Percentiles rank a stretch among this genome's conserved stretches.
Evolutionary conservation across 140 eudicot genomes (phyloP).

Genomic region (Cichorium intybus): DNA sequence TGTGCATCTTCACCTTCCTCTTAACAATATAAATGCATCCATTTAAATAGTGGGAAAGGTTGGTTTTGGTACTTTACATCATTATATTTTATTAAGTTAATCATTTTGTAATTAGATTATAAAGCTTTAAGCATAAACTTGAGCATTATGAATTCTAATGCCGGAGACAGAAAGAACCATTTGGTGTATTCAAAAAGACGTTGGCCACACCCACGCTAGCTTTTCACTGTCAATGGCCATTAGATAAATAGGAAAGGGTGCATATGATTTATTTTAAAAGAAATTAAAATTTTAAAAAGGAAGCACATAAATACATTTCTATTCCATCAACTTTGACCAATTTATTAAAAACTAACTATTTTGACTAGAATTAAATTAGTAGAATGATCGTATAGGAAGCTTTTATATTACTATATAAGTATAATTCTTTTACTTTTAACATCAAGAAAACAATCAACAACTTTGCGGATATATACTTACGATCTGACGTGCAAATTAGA

Average conservation of each 20-base stretch:
- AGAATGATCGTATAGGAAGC: too few species aligned
- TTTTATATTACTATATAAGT: too few species aligned
- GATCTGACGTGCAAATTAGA: too few species aligned
- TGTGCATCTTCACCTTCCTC: constrained; percentile 6
- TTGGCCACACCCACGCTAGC: constrained; percentile 24
- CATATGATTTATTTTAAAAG: neutral
- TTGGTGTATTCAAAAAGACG: constrained; percentile 16
- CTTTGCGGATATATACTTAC: too few species aligned
- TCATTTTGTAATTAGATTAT: neutral
- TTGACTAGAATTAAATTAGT: too few species aligned
- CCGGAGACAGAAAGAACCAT: constrained; percentile 29
- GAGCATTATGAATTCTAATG: constrained; percentile 26
- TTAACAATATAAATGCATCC: neutral
- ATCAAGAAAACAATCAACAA: too few species aligned
- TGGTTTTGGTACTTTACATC: constrained; percentile 18
- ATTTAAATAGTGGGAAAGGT: neutral
- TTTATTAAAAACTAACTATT: neutral
- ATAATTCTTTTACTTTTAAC: too few species aligned
- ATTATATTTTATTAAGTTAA: constrained; percentile 9
- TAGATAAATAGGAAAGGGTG: constrained; percentile 1
- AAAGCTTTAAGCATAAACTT: neutral
- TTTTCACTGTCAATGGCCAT: constrained; percentile 29
- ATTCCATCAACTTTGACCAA: neutral
- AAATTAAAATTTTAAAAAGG: neutral
- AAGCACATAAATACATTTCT: neutral